phyloP scores from a whole-genome alignment of 495 filamentous ascomycete genomes.

The Gamarada debralockiae region DNA sequence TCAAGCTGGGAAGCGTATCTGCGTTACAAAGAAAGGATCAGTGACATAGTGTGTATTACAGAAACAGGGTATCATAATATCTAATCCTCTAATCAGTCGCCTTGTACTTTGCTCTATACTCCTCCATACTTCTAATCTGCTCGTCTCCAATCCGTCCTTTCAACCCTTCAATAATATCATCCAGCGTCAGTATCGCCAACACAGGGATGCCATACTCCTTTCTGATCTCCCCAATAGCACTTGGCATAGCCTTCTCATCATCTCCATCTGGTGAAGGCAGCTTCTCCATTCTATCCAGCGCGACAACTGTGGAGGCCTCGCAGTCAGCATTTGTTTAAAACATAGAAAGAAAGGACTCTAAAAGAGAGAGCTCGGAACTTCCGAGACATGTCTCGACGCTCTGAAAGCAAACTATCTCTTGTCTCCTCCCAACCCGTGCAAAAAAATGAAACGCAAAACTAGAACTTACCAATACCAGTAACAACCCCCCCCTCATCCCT shows the following conservation, averaged over 20 bases:
- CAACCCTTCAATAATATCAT: conserved; percentile 74
- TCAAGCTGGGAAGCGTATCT: neutral
- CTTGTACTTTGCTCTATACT: conserved; percentile 72
- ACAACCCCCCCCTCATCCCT: conserved; percentile 73
- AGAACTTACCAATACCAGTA: conserved; percentile 55
- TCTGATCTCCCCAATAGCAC: conserved; percentile 77
- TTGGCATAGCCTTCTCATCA: conserved; percentile 48
- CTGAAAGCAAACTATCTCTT: no score
- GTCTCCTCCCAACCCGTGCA: no score
- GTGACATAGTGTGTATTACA: no score
- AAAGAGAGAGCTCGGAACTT: no score
- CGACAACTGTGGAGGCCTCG: no score
- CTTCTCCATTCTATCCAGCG: conserved; percentile 85
- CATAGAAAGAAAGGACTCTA: no score
- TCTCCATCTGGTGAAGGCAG: conserved; percentile 52
- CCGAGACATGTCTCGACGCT: no score
- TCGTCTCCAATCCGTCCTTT: conserved; percentile 46
- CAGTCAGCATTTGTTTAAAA: no score
- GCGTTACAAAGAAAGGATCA: neutral
- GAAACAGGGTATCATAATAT: conserved; percentile 10
- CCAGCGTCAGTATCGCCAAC: conserved; percentile 55
- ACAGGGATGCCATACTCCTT: conserved; percentile 60
- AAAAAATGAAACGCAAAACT: no score
- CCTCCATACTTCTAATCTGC: conserved; percentile 69
- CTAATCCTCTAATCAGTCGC: conserved; percentile 45